Evolutionary conservation across 768 basidiomycete species (phyloP), one percentile per base, ranked within the genome.

Genomic region (Neoboletus subvelutipes): DNA sequence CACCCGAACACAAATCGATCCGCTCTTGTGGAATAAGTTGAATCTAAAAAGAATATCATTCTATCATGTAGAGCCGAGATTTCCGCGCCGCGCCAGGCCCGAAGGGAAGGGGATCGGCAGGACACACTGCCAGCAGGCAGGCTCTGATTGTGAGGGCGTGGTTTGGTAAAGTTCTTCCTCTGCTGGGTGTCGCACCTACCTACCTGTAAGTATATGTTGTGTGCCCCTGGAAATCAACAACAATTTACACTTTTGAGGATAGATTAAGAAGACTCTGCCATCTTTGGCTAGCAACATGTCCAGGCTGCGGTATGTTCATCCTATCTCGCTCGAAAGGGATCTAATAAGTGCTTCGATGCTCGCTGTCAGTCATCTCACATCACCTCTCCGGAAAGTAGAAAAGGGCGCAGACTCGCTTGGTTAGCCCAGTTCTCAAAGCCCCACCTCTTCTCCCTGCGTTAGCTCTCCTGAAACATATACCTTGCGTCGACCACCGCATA

Each of bases 211-310:
- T 50, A 52, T 60, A 57, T 64, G 66, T 59, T 57, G 58, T 40
- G 57, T 46, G 52, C 68, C 67, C 67, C 63, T 60, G 56, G 57
- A 57, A 67, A 59, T 67, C 58, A 5, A 40, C 18, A 31, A 12
- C 57, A 67, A 71, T 71, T 68, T 73, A 39, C 58, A 73, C 70
- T 56, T 67, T 70, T 73, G 51, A 34, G 70, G 70, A 49, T 73
- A 71, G 61, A 71, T 71, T 73, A 61, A 57, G 46, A 60, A 50
- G 31, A 31, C 26, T 55, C 49, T 49, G 12, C 64, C 64, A 45
- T 51, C 50, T 72, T 64, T 61, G 67, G 64, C 53, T 55, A 62
- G 56, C 31, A 57, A 26, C 53, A 49, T 59, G 37, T 58, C 54
- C 42, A 34, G 43, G 26, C 26, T 26, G 26, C 40, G 36, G 56